Base-by-base conservation (phyloP, 2,329 filamentous ascomycete species). In the Exophiala alcalophila region DNA sequence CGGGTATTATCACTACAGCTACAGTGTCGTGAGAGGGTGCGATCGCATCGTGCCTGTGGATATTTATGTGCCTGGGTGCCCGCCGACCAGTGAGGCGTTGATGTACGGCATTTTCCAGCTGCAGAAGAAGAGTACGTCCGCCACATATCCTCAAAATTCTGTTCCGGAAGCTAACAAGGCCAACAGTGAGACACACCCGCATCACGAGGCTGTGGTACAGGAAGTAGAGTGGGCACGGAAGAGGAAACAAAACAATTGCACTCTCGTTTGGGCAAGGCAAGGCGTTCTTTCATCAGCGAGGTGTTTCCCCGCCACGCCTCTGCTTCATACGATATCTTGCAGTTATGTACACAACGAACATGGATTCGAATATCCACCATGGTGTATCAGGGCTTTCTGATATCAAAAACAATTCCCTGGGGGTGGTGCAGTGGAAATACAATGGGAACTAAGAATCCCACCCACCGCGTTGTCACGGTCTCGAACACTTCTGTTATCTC, bases 1-100 rank as follows among this genome's bases (percentile, higher is more conserved):
- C 49, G 86, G 86, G 40, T 91, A 91, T 70, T 90, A 91, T 65
- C 86, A 91, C 68, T 90, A 91, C 70, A 85, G 81, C 65, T 91
- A 91, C 69, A 80, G 74, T 54, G 85, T 89, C 28, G 80, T 83
- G 30, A 75, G 85, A 42, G 84, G 84, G 5, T 86, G 83, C 58
- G 85, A 89, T 66, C 70, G 85, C 40, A 80, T 90, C 60, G 79
- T 88, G 19, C 85, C 85, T 4, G 85, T 89, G 43, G 85, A 90
- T 64, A 77, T 89, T 30, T 90, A 88, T 62, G 83, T 89, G 3
- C 84, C 84, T 16, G 84, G 84, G 1, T 89, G 84, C 30, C 73
- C 73, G 19, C 73, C 73, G 0, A 75, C 72, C 4, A 62, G 67
- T 18, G 73, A 76, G 57, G 73, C 72, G 12, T 61, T 76, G 50